Conservation (phyloP, 352 stramenopile species). For the Globisporangium rhizosaccharum region DNA sequence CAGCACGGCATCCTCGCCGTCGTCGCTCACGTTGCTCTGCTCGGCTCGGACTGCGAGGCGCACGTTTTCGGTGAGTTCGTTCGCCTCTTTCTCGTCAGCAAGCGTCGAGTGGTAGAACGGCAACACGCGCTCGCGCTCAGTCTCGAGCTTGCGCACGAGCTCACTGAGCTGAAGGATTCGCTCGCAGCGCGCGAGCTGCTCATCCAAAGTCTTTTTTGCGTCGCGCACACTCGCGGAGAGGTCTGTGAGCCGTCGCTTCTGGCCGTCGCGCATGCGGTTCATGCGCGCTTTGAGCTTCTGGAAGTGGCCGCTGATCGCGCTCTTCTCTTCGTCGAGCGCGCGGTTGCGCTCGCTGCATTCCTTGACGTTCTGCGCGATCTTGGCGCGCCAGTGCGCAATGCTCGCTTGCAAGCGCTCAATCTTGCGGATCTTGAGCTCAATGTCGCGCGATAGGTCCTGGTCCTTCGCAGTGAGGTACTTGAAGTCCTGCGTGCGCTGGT, state of each 20-base stretch:
- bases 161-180: constrained; percentile 48
- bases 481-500: constrained; percentile 92
- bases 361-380: constrained; percentile 88
- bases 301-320: constrained; percentile 36
- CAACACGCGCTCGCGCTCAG: constrained; percentile 86
- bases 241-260: too few relatives aligned
- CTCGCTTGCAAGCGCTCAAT: constrained; percentile 89
- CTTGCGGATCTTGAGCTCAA: constrained; percentile 26
- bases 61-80: constrained; percentile 21
- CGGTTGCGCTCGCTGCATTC: constrained; percentile 89
- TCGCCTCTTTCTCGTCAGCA: constrained; percentile 58
- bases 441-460: constrained; percentile 89
- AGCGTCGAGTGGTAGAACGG: constrained; percentile 76
- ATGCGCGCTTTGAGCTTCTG: too few relatives aligned
- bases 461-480: constrained; percentile 93
- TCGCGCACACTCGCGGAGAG: too few relatives aligned
- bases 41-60: too few relatives aligned
- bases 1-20: too few relatives aligned
- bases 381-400: constrained; percentile 88
- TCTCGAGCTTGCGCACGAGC: constrained; percentile 90
- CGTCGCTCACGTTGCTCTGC: constrained; percentile 46
- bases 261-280: too few relatives aligned
- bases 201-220: too few relatives aligned
- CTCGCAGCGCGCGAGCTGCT: too few relatives aligned
- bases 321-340: constrained; percentile 88